Evolutionary conservation across 2,329 filamentous ascomycete genomes (phyloP).

Genomic region (Aspergillus pseudotamarii): DNA sequence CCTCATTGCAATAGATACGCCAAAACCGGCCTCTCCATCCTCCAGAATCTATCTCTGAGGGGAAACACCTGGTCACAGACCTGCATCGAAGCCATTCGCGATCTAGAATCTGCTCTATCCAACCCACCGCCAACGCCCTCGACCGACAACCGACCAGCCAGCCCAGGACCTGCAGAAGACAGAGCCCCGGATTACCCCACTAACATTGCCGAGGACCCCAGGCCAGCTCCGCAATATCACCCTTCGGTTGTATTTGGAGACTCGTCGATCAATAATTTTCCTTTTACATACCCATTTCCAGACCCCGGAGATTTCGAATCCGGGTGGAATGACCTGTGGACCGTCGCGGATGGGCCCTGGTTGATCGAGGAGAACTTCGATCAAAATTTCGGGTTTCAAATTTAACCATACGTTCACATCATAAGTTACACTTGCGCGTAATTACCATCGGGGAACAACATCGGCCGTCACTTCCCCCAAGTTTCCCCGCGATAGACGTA

Average conservation of each 20-base stretch:
- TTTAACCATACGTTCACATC: neutral
- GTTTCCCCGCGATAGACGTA: neutral
- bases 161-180: neutral
- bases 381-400: neutral
- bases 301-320: constrained; percentile 6
- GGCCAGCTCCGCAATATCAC: constrained; percentile 2
- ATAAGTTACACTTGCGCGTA: neutral
- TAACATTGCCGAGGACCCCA: neutral
- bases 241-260: constrained; percentile 6
- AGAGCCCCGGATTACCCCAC: constrained; percentile 3
- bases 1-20: constrained; percentile 37
- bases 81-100: constrained; percentile 42
- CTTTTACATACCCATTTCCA: neutral
- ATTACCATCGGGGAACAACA: neutral
- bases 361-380: constrained; percentile 31
- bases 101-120: constrained; percentile 34
- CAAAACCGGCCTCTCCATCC: constrained; percentile 32
- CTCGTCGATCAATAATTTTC: neutral
- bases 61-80: constrained; percentile 43
- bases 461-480: neutral
- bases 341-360: constrained; percentile 38
- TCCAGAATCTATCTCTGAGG: constrained; percentile 37
- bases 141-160: neutral
- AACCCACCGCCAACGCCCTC: neutral
- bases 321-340: constrained; percentile 29